These are phyloP conservation scores for Leptodermis oblonga DNA, from an alignment of 257 asterid species.

Conservation along the genomic window DNA sequence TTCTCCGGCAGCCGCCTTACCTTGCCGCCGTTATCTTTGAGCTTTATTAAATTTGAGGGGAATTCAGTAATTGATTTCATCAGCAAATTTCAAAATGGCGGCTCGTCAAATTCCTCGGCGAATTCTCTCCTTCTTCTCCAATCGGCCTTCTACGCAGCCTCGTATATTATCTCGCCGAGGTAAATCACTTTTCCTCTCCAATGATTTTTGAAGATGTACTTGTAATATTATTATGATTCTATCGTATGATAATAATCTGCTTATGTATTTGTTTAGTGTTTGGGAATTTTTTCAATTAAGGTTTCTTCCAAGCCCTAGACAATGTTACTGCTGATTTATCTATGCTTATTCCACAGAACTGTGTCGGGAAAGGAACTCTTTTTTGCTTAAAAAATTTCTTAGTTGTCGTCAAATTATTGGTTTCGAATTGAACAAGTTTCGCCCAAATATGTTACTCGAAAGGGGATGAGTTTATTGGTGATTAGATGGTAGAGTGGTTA, in stretches of 20 bases:
- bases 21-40: not conserved
- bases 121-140: constrained; percentile 40
- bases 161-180: constrained; percentile 34
- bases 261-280: not conserved
- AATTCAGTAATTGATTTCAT: not conserved
- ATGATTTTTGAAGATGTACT: not conserved
- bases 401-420: too few species aligned
- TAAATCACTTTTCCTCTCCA: constrained; percentile 11
- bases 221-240: too few species aligned
- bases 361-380: not conserved
- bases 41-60: not conserved
- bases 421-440: too few species aligned
- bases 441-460: not conserved
- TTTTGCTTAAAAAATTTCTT: too few species aligned
- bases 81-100: constrained; percentile 35
- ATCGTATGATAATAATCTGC: not conserved
- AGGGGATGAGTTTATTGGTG: not conserved
- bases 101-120: constrained; percentile 37
- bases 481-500: not conserved
- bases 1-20: not conserved
- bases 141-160: constrained; percentile 20
- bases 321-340: not conserved
- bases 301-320: not conserved
- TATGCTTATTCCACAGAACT: not conserved
- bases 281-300: not conserved